Conservation (phyloP, 2,329 filamentous ascomycete genomes). For the Aspergillus viridinutans region DNA sequence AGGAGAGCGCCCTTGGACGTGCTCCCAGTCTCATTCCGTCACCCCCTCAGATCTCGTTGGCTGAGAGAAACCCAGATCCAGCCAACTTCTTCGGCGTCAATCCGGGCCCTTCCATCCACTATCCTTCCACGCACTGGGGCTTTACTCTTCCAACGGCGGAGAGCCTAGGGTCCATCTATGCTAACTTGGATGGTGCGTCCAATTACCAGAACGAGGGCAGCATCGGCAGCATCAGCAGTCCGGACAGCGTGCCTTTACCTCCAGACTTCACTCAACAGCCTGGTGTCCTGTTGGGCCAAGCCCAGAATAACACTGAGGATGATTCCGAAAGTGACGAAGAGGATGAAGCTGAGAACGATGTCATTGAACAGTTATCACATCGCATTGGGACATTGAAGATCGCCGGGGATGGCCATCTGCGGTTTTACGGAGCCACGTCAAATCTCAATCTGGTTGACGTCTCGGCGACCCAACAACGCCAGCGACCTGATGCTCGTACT, state of each 20-base stretch:
- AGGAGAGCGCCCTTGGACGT: neutral
- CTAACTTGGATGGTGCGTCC: conserved; percentile 24
- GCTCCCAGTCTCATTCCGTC: conserved; percentile 2
- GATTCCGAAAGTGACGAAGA: conserved; percentile 36
- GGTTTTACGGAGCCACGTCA: conserved; percentile 45
- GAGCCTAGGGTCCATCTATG: conserved; percentile 32
- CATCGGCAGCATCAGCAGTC: conserved; percentile 18
- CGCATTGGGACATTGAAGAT: conserved; percentile 44
- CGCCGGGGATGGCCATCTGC: conserved; percentile 40
- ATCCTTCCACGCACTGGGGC: conserved; percentile 27
- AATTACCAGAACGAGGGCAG: conserved; percentile 18
- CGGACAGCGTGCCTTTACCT: conserved; percentile 23
- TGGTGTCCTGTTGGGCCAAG: conserved; percentile 17
- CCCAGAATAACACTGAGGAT: conserved; percentile 18
- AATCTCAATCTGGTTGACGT: conserved; percentile 43
- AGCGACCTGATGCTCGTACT: conserved; percentile 35
- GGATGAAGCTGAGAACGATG: conserved; percentile 37
- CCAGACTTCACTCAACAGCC: conserved; percentile 27
- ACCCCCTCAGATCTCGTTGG: conserved; percentile 8
- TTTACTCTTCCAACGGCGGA: conserved; percentile 37
- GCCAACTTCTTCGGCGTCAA: conserved; percentile 21
- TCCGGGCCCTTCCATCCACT: conserved; percentile 16
- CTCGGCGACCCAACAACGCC: conserved; percentile 30
- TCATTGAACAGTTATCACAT: conserved; percentile 42
- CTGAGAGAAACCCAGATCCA: conserved; percentile 14